Base-by-base conservation (phyloP, 225 moss, liverwort and hornwort species). In the Straminergon stramineum region DNA sequence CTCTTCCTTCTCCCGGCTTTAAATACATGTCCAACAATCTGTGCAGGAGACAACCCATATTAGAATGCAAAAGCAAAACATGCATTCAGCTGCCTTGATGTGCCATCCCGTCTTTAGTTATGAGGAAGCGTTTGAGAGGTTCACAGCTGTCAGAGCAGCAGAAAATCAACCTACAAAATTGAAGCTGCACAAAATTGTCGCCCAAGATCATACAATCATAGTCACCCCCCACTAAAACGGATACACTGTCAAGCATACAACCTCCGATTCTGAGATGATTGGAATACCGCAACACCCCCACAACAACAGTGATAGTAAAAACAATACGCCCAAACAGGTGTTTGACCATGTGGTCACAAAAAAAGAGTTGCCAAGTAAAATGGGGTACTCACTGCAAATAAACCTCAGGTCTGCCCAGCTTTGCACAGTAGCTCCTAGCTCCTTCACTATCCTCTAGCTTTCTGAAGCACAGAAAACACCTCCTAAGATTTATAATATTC, bases 1-100 rank as follows among this genome's bases (percentile, higher is more conserved):
- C 95, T 93, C 95, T 94, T 82, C 96, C 96, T 91, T 95, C 96
- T 92, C 97, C 99, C 41, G 99, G 99, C 85, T 97, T 93, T 82
- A 99, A 86, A 90, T 99, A 99, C 97, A 99, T 99, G 60, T 99
- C 96, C 93, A 99, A 94, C 90, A 99, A 97, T 94, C 99, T 99
- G 91, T 61, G 69, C 86, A 92, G 68, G 69, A 79, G 41, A 65
- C 31, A 87, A 61, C 81, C 27, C 43, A 88, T 41, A 75, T 90
- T 48, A 83, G 86, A 41, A 67, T 58, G 58, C 63, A 78, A 53
- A 82, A 79, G 83, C 45, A 84, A 75, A 83, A 63, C 66, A 62
- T 37, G 79, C 65, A 79, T 57, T 65, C 48, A 18, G 16, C 76
- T 88, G 85, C 57, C 87, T 56, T 75, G 26, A 53, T 64, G 71